These are phyloP conservation scores for Arthrobotrys iridis DNA, from an alignment of 2,329 filamentous ascomycete genomes.

Conservation along the genomic window DNA sequence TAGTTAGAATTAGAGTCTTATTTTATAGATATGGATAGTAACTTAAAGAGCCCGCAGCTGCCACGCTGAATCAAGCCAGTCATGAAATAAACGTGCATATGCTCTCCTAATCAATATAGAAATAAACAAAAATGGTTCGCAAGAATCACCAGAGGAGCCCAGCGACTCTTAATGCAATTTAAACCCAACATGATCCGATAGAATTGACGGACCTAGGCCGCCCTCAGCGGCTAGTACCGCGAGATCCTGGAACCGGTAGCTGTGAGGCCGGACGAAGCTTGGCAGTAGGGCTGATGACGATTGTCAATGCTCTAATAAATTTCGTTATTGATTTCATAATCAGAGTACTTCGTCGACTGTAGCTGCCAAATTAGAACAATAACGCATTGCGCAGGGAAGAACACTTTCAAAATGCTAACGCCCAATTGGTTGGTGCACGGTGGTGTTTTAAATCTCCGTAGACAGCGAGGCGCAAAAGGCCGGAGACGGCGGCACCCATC, in stretches of 20 bases:
- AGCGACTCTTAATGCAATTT: not conserved
- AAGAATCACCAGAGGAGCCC: not conserved
- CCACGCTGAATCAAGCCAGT: too few species aligned
- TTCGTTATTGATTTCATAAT: not conserved
- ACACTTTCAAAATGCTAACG: not conserved
- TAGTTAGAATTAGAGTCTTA: not conserved
- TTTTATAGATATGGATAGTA: not conserved
- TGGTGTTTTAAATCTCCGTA: conserved; percentile 17
- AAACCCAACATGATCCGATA: conserved; percentile 12
- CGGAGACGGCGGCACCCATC: conserved; percentile 3
- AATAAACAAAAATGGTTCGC: not conserved
- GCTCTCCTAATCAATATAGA: too few species aligned
- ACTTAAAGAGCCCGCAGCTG: too few species aligned
- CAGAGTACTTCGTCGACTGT: not conserved
- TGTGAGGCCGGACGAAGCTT: not conserved
- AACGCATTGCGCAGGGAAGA: conserved; percentile 8
- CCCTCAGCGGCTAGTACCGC: not conserved
- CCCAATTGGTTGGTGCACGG: not conserved
- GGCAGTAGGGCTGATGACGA: conserved; percentile 27
- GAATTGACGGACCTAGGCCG: not conserved
- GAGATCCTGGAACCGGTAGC: not conserved
- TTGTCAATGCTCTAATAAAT: not conserved
- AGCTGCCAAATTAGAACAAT: not conserved
- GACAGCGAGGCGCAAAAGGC: not conserved
- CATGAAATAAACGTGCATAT: too few species aligned